These are phyloP conservation scores for Neurospora intermedia DNA, from an alignment of 495 filamentous ascomycete genomes.

Conservation along the genomic window DNA sequence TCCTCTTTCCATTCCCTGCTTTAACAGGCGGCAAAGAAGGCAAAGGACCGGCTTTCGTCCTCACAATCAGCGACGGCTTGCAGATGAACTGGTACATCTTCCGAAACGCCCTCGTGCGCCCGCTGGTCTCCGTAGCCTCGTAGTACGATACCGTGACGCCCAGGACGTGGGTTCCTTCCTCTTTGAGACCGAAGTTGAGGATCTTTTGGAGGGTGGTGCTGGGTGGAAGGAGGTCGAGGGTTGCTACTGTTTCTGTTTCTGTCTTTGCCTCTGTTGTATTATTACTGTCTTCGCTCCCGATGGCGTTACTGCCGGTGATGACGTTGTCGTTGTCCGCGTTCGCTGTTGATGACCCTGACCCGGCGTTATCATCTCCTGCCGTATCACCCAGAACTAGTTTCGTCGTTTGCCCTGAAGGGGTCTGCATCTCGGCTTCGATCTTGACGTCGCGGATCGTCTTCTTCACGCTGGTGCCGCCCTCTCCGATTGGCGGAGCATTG, in stretches of 20 bases:
- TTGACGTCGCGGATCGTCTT: conserved; percentile 61
- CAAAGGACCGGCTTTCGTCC: conserved; percentile 71
- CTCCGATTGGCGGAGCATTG: conserved; percentile 41
- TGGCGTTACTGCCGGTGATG: background rate
- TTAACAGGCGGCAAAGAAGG: conserved; percentile 12
- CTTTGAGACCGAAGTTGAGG: conserved; percentile 76
- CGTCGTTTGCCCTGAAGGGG: conserved; percentile 40
- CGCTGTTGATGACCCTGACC: background rate
- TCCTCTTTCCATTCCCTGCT: background rate
- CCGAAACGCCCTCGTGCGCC: conserved; percentile 73
- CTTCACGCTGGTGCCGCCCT: conserved; percentile 14
- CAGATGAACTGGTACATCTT: conserved; percentile 97
- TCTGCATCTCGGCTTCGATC: conserved; percentile 90
- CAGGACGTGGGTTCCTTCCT: conserved; percentile 87
- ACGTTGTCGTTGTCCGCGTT: background rate
- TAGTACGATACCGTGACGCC: conserved; percentile 93
- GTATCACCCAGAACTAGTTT: conserved; percentile 13
- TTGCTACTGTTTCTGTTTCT: conserved; percentile 26
- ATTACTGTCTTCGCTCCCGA: conserved; percentile 1
- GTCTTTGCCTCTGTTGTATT: background rate
- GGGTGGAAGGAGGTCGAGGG: conserved; percentile 49
- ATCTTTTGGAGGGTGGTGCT: conserved; percentile 65
- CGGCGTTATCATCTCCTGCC: conserved; percentile 9
- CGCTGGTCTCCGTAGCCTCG: conserved; percentile 51
- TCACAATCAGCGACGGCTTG: conserved; percentile 75